These are phyloP conservation scores for Ceratocystiopsis minuta DNA, from an alignment of 2,329 filamentous ascomycete genomes.

Conservation along the genomic window DNA sequence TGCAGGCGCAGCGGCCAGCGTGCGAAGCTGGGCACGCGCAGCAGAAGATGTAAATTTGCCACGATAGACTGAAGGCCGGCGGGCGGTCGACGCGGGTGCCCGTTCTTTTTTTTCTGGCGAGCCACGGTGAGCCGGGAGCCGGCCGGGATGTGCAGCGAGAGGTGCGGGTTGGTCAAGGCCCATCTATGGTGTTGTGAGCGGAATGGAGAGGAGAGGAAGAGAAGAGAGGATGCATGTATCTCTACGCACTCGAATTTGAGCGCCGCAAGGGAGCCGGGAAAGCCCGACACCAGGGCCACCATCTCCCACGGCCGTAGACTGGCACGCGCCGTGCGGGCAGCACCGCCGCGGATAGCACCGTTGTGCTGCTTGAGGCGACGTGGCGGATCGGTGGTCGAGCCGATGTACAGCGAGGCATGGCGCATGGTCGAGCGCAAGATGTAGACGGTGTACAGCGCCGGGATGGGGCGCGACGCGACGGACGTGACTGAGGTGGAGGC, in stretches of 20 bases:
- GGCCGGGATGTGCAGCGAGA: constrained; percentile 58
- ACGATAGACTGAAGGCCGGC: constrained; percentile 50
- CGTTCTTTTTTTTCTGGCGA: constrained; percentile 31
- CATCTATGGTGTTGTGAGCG: constrained; percentile 18
- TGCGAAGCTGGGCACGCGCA: constrained; percentile 61
- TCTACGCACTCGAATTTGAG: constrained; percentile 61
- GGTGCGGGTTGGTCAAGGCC: constrained; percentile 76
- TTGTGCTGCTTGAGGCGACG: constrained; percentile 84
- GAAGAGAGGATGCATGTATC: no score
- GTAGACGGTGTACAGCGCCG: constrained; percentile 86
- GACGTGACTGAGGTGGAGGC: constrained; percentile 17
- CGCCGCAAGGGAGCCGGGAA: constrained; percentile 71
- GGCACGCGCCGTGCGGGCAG: constrained; percentile 50
- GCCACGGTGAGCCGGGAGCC: constrained; percentile 39
- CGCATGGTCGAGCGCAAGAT: constrained; percentile 68
- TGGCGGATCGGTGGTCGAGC: constrained; percentile 76
- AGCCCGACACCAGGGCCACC: constrained; percentile 70
- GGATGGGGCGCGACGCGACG: constrained; percentile 40
- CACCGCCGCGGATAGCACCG: constrained; percentile 65
- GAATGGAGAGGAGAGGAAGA: no score
- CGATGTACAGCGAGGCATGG: constrained; percentile 62
- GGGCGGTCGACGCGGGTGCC: constrained; percentile 36
- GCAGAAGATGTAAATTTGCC: constrained; percentile 63
- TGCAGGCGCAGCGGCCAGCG: constrained; percentile 68
- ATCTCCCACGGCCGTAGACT: constrained; percentile 78